Conservation (phyloP, 192 early-diverging fungal species). For the Mortierella antarctica region DNA sequence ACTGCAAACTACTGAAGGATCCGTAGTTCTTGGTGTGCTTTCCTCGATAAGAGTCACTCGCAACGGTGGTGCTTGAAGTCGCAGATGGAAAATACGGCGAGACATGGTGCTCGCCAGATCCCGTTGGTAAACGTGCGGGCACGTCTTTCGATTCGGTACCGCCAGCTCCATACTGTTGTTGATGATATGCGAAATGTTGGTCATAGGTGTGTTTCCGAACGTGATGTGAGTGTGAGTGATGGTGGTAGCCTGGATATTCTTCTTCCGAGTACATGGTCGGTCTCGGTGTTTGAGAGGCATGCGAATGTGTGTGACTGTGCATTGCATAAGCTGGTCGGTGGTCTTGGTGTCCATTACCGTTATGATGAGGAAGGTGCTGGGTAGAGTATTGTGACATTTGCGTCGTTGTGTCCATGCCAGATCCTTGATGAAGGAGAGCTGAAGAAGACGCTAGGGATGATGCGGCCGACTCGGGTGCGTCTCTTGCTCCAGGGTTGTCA, state of each 20-base stretch:
- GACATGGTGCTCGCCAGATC: not conserved
- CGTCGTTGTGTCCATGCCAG: not conserved
- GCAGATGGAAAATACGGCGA: slow-evolving; percentile 1
- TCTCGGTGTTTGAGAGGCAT: not conserved
- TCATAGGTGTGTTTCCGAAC: no score
- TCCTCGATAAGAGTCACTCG: slow-evolving; percentile 1
- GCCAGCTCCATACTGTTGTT: not conserved
- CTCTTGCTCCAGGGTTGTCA: no score
- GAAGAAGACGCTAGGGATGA: not conserved
- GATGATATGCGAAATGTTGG: not conserved
- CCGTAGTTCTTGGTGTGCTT: slow-evolving; percentile 19
- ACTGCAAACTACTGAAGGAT: slow-evolving; percentile 1
- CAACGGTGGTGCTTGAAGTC: no score
- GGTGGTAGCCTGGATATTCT: not conserved
- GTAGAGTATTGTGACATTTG: not conserved
- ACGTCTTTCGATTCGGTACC: no score
- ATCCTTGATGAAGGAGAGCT: not conserved
- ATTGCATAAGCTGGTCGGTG: no score
- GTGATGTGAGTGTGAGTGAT: no score
- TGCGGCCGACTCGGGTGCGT: no score
- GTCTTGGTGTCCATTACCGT: no score
- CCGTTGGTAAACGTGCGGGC: no score
- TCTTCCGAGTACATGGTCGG: not conserved
- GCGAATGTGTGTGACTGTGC: slow-evolving; percentile 4
- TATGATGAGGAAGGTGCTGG: not conserved